A percentile compares a stretch with the other conserved stretches of the same genome.
phyloP scores from a whole-genome alignment of 2,329 filamentous ascomycete genomes.

The Pseudopyrenochaeta lycopersici region DNA sequence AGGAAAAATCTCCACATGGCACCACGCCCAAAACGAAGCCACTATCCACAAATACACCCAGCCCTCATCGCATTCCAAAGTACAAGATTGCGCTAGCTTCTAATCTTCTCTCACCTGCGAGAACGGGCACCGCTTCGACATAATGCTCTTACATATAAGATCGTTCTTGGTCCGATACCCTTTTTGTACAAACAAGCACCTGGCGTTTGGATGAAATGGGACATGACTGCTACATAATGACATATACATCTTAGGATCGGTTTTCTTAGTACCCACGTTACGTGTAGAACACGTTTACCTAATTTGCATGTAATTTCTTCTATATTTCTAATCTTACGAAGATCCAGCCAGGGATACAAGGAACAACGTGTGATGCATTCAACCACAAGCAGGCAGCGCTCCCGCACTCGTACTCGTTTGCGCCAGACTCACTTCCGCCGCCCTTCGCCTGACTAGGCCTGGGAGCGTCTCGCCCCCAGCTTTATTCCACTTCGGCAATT shows the following conservation, averaged over 20 bases:
- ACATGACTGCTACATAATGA: not conserved
- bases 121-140: slow-evolving; percentile 3
- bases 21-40: slow-evolving; percentile 5
- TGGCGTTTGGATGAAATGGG: not conserved
- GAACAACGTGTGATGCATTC: not conserved
- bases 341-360: not conserved
- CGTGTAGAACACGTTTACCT: not conserved
- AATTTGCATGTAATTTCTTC: not conserved
- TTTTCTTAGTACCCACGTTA: not conserved
- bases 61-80: slow-evolving; percentile 35
- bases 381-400: slow-evolving; percentile 23
- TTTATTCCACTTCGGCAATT: slow-evolving; percentile 61
- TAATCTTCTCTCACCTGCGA: slow-evolving; percentile 32
- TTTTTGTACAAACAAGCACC: slow-evolving; percentile 7
- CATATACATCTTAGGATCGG: not conserved
- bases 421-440: slow-evolving; percentile 57
- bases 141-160: not conserved
- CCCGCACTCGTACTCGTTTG: slow-evolving; percentile 27
- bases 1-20: slow-evolving; percentile 4
- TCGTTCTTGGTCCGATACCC: slow-evolving; percentile 3
- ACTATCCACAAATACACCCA: slow-evolving; percentile 9
- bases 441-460: slow-evolving; percentile 54
- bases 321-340: not conserved
- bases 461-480: slow-evolving; percentile 51
- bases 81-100: slow-evolving; percentile 45